phyloP scores from a whole-genome alignment of 2,329 filamentous ascomycete genomes.

The Gliomastix tumulicola region DNA sequence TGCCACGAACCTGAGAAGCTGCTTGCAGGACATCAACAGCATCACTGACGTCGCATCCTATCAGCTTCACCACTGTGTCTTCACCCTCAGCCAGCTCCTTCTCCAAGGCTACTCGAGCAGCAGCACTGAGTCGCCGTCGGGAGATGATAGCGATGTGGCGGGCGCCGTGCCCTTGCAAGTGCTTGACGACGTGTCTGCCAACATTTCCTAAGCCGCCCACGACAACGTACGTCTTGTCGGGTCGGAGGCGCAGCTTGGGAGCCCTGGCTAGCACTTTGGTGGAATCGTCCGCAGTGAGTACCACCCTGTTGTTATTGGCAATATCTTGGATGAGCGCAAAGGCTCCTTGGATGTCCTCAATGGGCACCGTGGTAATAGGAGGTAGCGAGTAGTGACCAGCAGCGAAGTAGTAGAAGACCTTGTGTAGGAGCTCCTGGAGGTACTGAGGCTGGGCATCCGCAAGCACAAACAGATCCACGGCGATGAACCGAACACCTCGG shows the following conservation, averaged over 20 bases:
- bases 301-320: slow-evolving; percentile 5
- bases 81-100: too few relatives aligned
- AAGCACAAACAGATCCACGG: too few relatives aligned
- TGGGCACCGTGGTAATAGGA: slow-evolving; percentile 3
- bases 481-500: neutral
- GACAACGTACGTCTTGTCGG: slow-evolving; percentile 7
- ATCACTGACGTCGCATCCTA: slow-evolving; percentile 13
- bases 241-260: neutral
- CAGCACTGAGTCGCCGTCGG: too few relatives aligned
- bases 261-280: neutral
- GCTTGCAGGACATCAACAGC: slow-evolving; percentile 5
- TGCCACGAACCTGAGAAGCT: slow-evolving; percentile 2
- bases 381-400: too few relatives aligned
- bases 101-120: too few relatives aligned
- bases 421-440: neutral
- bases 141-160: too few relatives aligned
- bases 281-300: slow-evolving; percentile 1
- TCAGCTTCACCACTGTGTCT: too few relatives aligned
- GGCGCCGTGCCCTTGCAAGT: too few relatives aligned
- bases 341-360: slow-evolving; percentile 5
- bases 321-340: slow-evolving; percentile 4
- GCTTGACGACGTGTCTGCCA: too few relatives aligned
- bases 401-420: neutral
- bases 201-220: too few relatives aligned
- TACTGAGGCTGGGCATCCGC: neutral